Conservation (phyloP, 1,284 basidiomycete species). For the Gomphus sp. region DNA sequence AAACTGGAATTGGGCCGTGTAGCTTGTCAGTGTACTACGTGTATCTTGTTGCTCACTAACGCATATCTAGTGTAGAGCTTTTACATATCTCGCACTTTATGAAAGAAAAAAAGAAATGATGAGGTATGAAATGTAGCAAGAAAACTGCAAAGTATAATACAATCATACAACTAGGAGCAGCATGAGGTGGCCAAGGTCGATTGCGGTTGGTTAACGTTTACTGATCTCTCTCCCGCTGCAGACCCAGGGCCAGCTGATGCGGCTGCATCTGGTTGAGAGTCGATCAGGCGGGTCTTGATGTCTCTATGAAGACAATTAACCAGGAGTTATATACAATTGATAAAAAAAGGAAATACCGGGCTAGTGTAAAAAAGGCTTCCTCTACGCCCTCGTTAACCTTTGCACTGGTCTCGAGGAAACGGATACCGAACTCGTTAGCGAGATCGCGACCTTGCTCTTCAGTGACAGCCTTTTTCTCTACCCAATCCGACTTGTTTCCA, state of each 20-base stretch:
- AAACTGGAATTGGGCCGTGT: constrained; percentile 53
- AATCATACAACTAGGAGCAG: constrained; percentile 37
- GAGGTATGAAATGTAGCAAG: neutral
- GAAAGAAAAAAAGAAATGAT: neutral
- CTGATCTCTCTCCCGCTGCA: constrained; percentile 15
- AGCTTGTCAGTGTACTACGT: neutral
- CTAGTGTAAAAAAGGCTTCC: constrained; percentile 97
- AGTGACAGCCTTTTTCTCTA: constrained; percentile 90
- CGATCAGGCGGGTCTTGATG: constrained; percentile 95
- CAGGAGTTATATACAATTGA: neutral
- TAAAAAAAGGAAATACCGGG: constrained; percentile 54
- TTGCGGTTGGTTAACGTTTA: constrained; percentile 54
- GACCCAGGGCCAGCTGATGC: constrained; percentile 37
- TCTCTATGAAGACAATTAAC: constrained; percentile 44
- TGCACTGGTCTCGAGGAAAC: constrained; percentile 97
- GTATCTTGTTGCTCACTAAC: neutral
- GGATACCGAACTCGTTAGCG: constrained; percentile 84
- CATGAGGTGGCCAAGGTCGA: constrained; percentile 25
- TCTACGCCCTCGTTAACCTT: constrained; percentile 98
- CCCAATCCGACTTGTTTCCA: constrained; percentile 99
- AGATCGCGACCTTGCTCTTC: constrained; percentile 78
- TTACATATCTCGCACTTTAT: constrained; percentile 4
- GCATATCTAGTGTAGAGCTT: neutral
- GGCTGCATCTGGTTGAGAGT: constrained; percentile 75
- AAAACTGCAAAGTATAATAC: neutral